Base-by-base conservation (phyloP, 2,329 filamentous ascomycete genomes). In the Raffaelea albimanens region DNA sequence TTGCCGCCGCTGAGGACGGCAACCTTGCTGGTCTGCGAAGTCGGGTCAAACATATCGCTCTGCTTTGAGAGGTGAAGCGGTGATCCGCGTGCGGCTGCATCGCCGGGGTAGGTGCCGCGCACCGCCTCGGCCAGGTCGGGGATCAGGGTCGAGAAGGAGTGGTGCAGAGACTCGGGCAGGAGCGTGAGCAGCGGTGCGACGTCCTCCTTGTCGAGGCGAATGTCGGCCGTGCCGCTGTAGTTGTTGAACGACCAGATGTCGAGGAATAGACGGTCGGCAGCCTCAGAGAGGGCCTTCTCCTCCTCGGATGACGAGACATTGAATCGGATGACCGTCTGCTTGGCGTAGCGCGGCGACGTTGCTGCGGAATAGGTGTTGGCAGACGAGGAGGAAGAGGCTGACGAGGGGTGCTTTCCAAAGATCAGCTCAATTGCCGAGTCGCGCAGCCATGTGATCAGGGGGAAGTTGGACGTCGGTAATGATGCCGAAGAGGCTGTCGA, bases 241-340 rank as follows among this genome's bases (percentile, higher is more conserved):
- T 81, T 72, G 5, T 83, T 85, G 56, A 86, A 88, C 20, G 87
- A 83, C 93, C 93, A 98, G 2, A 97, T 78, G 60, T 98, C 93
- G 39, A 97, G 71, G 57, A 93, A 84, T 21, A 96, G 75, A 18
- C 80, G 78, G 51, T 85, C 75, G 1, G 82, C 75, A 3, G 87
- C 88, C 48, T 85, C 76, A n/a, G 82, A 75, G 48, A 95, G 69
- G 1, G 83, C 83, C 31, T 68, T 65, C 50, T 86, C 82, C 59
- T 95, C 86, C 19, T 80, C 73, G 3, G 72, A 64, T 22, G 76
- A 81, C 52, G 76, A 82, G 47, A 96, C 69, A 58, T 85, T 87
- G 73, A 97, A 96, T 36, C 93, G 82, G 53, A 97, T 69, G 16
- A 98, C 88, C n/a, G 95, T 74, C 63, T 96, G 83, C 52, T 84